These are phyloP conservation scores for Colletotrichum camelliae DNA, from an alignment of 2,329 filamentous ascomycete genomes.

Conservation along the genomic window DNA sequence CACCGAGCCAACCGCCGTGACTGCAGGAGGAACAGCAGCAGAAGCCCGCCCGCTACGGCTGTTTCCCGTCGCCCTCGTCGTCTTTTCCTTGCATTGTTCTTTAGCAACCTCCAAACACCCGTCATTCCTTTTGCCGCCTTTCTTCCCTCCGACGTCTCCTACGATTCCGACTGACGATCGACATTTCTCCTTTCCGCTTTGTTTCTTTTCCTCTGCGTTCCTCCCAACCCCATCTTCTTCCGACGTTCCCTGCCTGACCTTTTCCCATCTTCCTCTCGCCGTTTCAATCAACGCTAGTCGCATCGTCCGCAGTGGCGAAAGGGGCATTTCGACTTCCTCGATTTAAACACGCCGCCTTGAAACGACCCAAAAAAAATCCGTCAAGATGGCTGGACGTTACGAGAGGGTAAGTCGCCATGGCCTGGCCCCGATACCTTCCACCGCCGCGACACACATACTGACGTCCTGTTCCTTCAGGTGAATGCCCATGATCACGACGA, in stretches of 20 bases:
- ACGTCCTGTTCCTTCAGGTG: conserved; percentile 46
- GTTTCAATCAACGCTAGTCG: conserved; percentile 10
- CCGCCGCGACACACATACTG: background rate
- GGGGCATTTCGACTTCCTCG: background rate
- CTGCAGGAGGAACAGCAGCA: background rate
- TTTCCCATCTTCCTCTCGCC: background rate
- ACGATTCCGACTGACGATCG: background rate
- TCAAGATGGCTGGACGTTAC: conserved; percentile 60
- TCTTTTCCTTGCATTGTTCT: conserved; percentile 1
- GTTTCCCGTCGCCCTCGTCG: background rate
- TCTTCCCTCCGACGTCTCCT: conserved; percentile 2
- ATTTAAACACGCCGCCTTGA: background rate
- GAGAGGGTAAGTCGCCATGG: conserved; percentile 54
- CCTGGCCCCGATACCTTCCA: background rate
- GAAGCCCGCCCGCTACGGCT: background rate
- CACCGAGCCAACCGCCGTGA: background rate
- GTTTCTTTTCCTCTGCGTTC: conserved; percentile 1
- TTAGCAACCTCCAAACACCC: background rate
- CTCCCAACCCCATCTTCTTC: conserved; percentile 1
- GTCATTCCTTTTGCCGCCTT: conserved; percentile 11
- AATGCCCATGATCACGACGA: conserved; percentile 66
- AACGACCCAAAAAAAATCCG: conserved; percentile 2
- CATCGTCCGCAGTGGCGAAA: conserved; percentile 22
- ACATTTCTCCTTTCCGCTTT: conserved; percentile 16
- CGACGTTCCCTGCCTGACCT: background rate